Percentiles rank a stretch among this genome's conserved stretches.
These are phyloP conservation scores for Huntiella savannae DNA, from an alignment of 2,329 filamentous ascomycete species.

Conservation along the genomic window DNA sequence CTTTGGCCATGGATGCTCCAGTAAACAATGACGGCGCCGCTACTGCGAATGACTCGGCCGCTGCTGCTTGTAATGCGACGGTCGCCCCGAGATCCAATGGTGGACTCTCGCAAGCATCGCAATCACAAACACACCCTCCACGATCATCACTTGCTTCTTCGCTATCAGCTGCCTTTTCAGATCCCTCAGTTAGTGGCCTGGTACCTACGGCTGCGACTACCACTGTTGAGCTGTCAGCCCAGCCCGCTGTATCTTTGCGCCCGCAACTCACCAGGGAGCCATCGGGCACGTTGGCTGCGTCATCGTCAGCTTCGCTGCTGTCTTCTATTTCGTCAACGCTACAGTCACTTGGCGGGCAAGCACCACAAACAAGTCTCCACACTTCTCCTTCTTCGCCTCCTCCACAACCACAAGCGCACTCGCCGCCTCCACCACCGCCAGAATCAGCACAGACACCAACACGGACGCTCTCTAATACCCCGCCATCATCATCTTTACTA, in stretches of 20 bases:
- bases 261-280: background rate
- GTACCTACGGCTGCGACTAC: constrained; percentile 7
- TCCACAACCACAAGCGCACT: background rate
- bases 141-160: background rate
- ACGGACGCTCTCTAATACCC: background rate
- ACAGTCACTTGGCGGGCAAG: constrained; percentile 3
- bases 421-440: background rate
- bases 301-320: constrained; percentile 1
- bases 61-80: no score
- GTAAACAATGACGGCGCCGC: background rate
- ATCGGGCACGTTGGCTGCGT: background rate
- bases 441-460: constrained; percentile 1
- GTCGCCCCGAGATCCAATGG: no score
- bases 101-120: no score
- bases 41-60: background rate
- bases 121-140: no score
- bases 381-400: background rate
- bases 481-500: no score
- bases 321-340: constrained; percentile 5
- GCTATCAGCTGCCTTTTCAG: background rate
- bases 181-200: background rate
- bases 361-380: background rate
- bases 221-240: constrained; percentile 8
- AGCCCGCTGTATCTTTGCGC: constrained; percentile 3
- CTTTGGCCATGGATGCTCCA: background rate